Evolutionary conservation across 371 early-diverging fungal species (phyloP).

Genomic region (Mortierella sp.): DNA sequence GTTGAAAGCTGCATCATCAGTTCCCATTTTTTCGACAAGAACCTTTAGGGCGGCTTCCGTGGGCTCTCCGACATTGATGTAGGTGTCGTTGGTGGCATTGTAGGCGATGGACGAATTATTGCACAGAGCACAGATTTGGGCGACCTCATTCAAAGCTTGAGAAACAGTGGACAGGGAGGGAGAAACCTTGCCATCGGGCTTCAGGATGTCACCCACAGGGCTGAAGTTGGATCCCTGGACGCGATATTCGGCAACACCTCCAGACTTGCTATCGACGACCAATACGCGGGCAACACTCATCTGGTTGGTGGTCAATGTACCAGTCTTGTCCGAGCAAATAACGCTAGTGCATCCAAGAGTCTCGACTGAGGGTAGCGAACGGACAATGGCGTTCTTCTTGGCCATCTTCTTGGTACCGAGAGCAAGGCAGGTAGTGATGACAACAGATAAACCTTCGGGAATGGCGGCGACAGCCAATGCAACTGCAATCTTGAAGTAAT

Average conservation of each 20-base stretch:
- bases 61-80: conserved; percentile 93
- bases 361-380: conserved; percentile 95
- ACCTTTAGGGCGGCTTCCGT: conserved; percentile 98
- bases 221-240: conserved; percentile 89
- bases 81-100: conserved; percentile 66
- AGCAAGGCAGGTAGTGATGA: conserved; percentile 97
- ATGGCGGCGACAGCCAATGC: conserved; percentile 97
- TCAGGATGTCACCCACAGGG: conserved; percentile 78
- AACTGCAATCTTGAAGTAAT: conserved; percentile 86
- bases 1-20: conserved; percentile 76
- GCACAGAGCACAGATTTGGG: conserved; percentile 88
- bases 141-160: conserved; percentile 74
- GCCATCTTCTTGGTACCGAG: conserved; percentile 94
- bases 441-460: conserved; percentile 96
- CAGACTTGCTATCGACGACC: conserved; percentile 56
- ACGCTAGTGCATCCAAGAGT: conserved; percentile 93
- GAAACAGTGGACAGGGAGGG: conserved; percentile 61
- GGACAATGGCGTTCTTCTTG: conserved; percentile 92
- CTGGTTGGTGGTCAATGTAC: conserved; percentile 96
- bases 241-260: conserved; percentile 69
- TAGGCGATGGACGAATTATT: conserved; percentile 90
- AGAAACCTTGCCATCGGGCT: conserved; percentile 59
- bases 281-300: conserved; percentile 83
- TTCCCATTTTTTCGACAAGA: conserved; percentile 93
- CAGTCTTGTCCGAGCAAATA: conserved; percentile 97